Percentiles rank a stretch among this genome's conserved stretches.
Evolutionary conservation across 2,329 filamentous ascomycete genomes (phyloP).

Genomic region (Aspergillus latus): DNA sequence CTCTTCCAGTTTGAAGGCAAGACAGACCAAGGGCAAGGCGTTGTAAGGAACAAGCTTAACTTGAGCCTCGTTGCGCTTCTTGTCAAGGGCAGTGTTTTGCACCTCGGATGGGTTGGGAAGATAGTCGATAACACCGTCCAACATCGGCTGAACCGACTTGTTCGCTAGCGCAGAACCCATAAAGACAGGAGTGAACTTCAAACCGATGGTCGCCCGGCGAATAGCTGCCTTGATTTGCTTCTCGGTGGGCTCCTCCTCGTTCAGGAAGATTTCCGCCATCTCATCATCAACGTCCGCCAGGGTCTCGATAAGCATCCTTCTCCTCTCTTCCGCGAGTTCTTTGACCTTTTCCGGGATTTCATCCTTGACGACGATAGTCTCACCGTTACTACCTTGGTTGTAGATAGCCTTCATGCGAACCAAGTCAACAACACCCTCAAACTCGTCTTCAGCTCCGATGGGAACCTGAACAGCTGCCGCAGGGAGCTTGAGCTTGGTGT

Average conservation of each 20-base stretch:
- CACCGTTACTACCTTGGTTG: constrained; percentile 81
- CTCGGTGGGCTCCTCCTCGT: constrained; percentile 75
- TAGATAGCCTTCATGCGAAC: constrained; percentile 92
- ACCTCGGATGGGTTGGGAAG: constrained; percentile 89
- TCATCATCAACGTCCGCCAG: constrained; percentile 97
- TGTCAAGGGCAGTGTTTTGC: constrained; percentile 84
- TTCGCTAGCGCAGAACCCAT: constrained; percentile 96
- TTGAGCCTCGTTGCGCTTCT: constrained; percentile 70
- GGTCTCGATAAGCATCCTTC: constrained; percentile 85
- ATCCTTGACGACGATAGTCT: constrained; percentile 71
- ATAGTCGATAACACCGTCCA: constrained; percentile 94
- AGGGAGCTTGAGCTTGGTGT: constrained; percentile 87
- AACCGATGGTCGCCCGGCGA: constrained; percentile 79
- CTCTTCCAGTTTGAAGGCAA: constrained; percentile 98
- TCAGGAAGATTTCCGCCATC: constrained; percentile 91
- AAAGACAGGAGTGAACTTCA: constrained; percentile 91
- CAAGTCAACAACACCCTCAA: constrained; percentile 88
- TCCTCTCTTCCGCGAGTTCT: constrained; percentile 76
- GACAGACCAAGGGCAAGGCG: constrained; percentile 85
- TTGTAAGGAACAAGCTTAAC: constrained; percentile 93
- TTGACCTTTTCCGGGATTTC: constrained; percentile 77
- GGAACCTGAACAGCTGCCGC: constrained; percentile 93
- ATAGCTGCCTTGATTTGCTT: constrained; percentile 90
- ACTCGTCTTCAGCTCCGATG: constrained; percentile 87
- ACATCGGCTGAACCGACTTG: constrained; percentile 93